Conservation (phyloP, 495 filamentous ascomycete genomes). For the Durotheca rogersii region DNA sequence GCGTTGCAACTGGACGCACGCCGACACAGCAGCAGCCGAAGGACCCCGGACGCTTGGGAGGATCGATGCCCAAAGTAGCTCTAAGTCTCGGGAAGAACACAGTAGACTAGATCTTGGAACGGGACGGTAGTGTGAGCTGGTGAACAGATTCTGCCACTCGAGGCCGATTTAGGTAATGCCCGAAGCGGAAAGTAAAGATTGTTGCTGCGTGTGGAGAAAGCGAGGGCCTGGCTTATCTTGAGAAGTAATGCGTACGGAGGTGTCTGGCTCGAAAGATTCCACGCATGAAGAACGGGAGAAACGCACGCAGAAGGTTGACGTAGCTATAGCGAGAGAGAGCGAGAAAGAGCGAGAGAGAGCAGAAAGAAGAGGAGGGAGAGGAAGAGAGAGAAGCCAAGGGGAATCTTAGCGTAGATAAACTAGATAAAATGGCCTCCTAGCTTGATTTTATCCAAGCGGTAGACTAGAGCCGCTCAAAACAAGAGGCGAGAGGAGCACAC, state of each 20-base stretch:
- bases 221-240: constrained; percentile 36
- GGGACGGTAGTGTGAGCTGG: constrained; percentile 35
- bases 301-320: too few species aligned
- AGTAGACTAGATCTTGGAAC: constrained; percentile 37
- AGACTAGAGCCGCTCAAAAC: constrained; percentile 12
- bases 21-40: constrained; percentile 36
- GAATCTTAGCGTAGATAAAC: constrained; percentile 11
- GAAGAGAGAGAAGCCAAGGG: neutral
- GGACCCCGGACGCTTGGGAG: constrained; percentile 27
- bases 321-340: constrained; percentile 20
- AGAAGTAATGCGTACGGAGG: constrained; percentile 33
- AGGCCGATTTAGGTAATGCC: constrained; percentile 41
- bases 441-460: constrained; percentile 18
- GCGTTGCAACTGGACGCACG: constrained; percentile 38
- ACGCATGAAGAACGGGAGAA: constrained; percentile 25
- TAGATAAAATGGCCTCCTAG: constrained; percentile 9
- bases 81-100: constrained; percentile 30
- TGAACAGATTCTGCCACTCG: constrained; percentile 34
- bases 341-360: constrained; percentile 11
- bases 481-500: constrained; percentile 12
- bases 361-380: neutral
- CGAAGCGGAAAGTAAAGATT: constrained; percentile 37
- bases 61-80: constrained; percentile 31
- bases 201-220: constrained; percentile 38
- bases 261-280: constrained; percentile 17